Conservation (phyloP, 768 basidiomycete genomes). For the Neoboletus subvelutipes region DNA sequence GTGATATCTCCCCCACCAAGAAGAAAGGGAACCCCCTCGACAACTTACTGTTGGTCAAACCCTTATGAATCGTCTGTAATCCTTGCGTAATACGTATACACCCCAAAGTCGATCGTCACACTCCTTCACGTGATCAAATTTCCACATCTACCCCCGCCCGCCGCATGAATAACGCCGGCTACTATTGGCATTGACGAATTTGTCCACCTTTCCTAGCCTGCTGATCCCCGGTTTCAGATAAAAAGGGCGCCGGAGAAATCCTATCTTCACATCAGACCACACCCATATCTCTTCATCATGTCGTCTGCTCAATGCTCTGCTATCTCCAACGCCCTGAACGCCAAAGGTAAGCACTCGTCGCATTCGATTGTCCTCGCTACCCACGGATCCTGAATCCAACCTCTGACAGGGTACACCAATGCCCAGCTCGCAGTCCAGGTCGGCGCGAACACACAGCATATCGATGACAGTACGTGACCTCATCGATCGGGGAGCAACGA, state of each 20-base stretch:
- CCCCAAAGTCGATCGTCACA: neutral
- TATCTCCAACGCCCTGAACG: conserved; percentile 49
- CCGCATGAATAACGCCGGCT: neutral
- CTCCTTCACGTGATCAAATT: neutral
- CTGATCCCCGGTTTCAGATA: conserved; percentile 14
- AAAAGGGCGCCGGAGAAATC: conserved; percentile 4
- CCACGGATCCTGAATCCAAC: neutral
- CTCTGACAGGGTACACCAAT: conserved; percentile 1
- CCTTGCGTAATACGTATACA: neutral
- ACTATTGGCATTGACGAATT: conserved; percentile 1
- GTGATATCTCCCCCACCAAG: too few relatives aligned
- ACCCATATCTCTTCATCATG: conserved; percentile 47
- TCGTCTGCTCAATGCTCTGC: conserved; percentile 48
- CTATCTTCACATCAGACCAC: conserved; percentile 4
- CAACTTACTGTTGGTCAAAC: neutral
- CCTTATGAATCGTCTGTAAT: neutral
- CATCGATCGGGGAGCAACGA: neutral
- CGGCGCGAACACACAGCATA: conserved; percentile 43
- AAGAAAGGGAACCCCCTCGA: too few relatives aligned
- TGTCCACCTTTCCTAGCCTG: conserved; percentile 12
- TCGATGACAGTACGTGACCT: conserved; percentile 50
- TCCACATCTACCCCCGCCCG: neutral
- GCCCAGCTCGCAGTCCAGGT: conserved; percentile 46
- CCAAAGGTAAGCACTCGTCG: conserved; percentile 40
- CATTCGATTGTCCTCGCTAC: neutral